Base-by-base conservation (phyloP, 2,329 filamentous ascomycete species). In the Fonsecaea pugnacius region DNA sequence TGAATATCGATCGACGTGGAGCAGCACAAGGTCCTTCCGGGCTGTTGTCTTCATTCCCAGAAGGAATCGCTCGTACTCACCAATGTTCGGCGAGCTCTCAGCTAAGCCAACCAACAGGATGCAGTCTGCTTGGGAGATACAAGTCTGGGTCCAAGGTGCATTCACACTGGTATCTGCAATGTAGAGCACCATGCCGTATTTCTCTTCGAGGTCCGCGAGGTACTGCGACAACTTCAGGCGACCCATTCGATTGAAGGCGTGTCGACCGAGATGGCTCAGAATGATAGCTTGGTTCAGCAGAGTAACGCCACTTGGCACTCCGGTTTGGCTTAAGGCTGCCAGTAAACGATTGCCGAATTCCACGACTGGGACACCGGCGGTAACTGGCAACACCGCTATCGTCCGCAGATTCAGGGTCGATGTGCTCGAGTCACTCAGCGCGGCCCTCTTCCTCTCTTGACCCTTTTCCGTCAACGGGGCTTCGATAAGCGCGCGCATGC, bases 11-110 rank as follows among this genome's bases (percentile, higher is more conserved):
- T 99, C 95, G 0, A 90, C 82, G 75, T 99, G 96, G 2, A 99
- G 79, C 27, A 99, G 80, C 0, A 99, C 92, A 2, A 99, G 82
- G 67, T 96, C 91, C 75, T 98, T 99, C 57, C 94, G 86, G 0
- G 95, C 94, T 0, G 95, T 99, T 0, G 94, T 97, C 77, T 99
- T 98, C 83, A 96, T 97, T 0, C 95, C 96, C 16, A 99, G 84
- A 73, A 99, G 86, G 75, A 99, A 97, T 2, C 95, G 87, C 76
- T 99, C 95, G 71, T 98, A 99, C 75, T 99, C 96, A 48, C 95
- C 95, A 69, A 98, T 95, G 51, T 86, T 89, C 0, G 95, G 90
- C 2, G 93, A 96, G 0, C 90, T 89, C 74, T 98, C 95, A 0
- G 93, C 95, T 14, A 98, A 80, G 0, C 92, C 95, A 32, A 99